Evolutionary conservation across 192 early-diverging fungal species (phyloP).

Genomic region (Backusella circina): DNA sequence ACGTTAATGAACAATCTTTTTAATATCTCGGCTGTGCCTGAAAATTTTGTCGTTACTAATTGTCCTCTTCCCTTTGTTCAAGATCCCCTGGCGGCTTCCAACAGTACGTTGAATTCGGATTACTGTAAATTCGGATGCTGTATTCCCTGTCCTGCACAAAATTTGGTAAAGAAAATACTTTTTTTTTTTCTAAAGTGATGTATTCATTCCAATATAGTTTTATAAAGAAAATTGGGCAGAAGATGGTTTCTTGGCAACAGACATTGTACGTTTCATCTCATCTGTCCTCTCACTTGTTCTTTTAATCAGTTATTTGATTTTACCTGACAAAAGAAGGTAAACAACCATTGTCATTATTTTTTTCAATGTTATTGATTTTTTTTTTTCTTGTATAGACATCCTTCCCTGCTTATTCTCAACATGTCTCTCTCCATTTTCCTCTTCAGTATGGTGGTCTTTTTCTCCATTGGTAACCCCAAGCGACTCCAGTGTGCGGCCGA

Average conservation of each 20-base stretch:
- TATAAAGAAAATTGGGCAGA: constrained; percentile 39
- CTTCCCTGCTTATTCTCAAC: constrained; percentile 45
- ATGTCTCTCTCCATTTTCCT: constrained; percentile 45
- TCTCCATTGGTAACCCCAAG: constrained; percentile 38
- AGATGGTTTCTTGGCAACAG: constrained; percentile 41
- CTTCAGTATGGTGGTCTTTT: constrained; percentile 44
- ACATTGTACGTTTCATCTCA: constrained; percentile 43
- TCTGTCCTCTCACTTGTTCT: constrained; percentile 35
- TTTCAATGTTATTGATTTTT: too few relatives aligned
- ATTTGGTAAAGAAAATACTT: constrained; percentile 24
- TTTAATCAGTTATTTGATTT: constrained; percentile 41
- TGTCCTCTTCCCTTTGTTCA: constrained; percentile 41
- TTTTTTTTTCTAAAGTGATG: too few relatives aligned
- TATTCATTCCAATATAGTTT: too few relatives aligned
- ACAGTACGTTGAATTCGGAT: constrained; percentile 7
- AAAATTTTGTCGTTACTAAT: constrained; percentile 10
- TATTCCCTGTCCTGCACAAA: constrained; percentile 50
- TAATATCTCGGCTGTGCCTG: constrained; percentile 21
- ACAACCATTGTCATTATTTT: too few relatives aligned
- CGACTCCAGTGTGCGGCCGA: constrained; percentile 40
- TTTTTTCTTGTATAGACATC: constrained; percentile 25
- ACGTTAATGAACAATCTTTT: not conserved
- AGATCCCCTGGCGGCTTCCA: constrained; percentile 25
- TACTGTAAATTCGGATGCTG: constrained; percentile 48
- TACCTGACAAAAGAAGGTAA: constrained; percentile 47